Percentiles rank a stretch among this genome's conserved stretches.
Evolutionary conservation across 768 basidiomycete species (phyloP).

Genomic region (Hygrocybe punicea): DNA sequence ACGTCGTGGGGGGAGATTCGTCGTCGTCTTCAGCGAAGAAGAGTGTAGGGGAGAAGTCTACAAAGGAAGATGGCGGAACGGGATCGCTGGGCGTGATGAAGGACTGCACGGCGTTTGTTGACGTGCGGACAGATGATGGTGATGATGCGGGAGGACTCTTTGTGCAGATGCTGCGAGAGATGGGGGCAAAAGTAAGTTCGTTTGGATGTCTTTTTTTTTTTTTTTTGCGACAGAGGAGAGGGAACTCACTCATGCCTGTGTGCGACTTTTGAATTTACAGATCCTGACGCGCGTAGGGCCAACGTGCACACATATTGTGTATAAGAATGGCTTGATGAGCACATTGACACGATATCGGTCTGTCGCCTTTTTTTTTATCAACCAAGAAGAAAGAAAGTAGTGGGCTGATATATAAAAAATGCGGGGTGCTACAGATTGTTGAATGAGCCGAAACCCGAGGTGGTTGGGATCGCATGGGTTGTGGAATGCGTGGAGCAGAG

Average conservation of each 20-base stretch:
- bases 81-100: slow-evolving; percentile 56
- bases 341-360: slow-evolving; percentile 73
- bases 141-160: slow-evolving; percentile 80
- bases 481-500: slow-evolving; percentile 78
- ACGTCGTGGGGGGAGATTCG: slow-evolving; percentile 19
- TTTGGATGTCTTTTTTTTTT: slow-evolving; percentile 5
- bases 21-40: no score
- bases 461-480: slow-evolving; percentile 87
- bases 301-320: slow-evolving; percentile 80
- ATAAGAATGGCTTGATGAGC: slow-evolving; percentile 74
- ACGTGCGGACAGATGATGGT: slow-evolving; percentile 80
- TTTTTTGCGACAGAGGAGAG: background rate
- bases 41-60: no score
- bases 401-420: background rate
- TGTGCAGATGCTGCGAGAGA: slow-evolving; percentile 71
- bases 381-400: background rate
- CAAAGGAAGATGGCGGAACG: slow-evolving; percentile 21
- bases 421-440: slow-evolving; percentile 43
- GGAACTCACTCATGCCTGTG: background rate
- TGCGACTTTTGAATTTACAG: slow-evolving; percentile 35
- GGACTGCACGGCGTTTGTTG: slow-evolving; percentile 79
- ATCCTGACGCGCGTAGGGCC: slow-evolving; percentile 64
- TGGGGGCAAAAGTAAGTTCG: slow-evolving; percentile 72
- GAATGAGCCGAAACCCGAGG: slow-evolving; percentile 63
- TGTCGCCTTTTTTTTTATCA: slow-evolving; percentile 18